Evolutionary conservation across 1,139 yeast species (phyloP).

Genomic region (Candida glucosophila): DNA sequence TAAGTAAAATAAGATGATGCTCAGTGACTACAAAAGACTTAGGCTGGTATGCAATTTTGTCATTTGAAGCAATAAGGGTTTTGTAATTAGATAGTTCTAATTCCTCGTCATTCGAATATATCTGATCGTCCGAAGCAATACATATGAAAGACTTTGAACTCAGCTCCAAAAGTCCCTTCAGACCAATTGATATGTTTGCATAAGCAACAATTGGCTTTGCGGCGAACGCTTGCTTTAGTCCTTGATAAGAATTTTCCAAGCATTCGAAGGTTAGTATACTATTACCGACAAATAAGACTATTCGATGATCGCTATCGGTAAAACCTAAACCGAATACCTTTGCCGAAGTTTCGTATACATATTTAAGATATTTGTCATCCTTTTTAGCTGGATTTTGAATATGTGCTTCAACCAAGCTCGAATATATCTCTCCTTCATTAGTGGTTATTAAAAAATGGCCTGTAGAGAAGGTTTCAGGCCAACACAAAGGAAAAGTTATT

Average conservation of each 20-base stretch:
- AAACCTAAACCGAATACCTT: constrained; percentile 14
- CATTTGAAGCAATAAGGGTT: constrained; percentile 1
- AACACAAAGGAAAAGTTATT: constrained; percentile 15
- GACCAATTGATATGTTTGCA: constrained; percentile 2
- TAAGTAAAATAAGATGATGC: constrained; percentile 19
- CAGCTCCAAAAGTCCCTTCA: constrained; percentile 6
- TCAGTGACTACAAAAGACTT: no score
- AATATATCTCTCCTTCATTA: constrained; percentile 20
- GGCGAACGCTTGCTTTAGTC: constrained; percentile 22
- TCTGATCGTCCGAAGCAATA: constrained; percentile 9
- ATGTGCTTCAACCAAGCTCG: constrained; percentile 21
- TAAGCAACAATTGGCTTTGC: constrained; percentile 10
- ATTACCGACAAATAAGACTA: constrained; percentile 14
- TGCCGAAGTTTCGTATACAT: constrained; percentile 13
- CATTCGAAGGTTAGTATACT: constrained; percentile 25
- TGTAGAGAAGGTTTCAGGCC: constrained; percentile 7
- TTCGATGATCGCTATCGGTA: constrained; percentile 15
- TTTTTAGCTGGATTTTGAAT: constrained; percentile 20
- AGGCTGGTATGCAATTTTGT: constrained; percentile 9
- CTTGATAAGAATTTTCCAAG: constrained; percentile 22
- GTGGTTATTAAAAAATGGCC: constrained; percentile 25
- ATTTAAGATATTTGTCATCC: constrained; percentile 29
- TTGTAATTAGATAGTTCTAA: constrained; percentile 9
- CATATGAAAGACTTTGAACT: constrained; percentile 9
- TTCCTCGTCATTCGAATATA: constrained; percentile 21